A percentile compares a stretch with the other conserved stretches of the same genome.
These are phyloP conservation scores for Phytophthora colocasiae DNA, from an alignment of 352 stramenopile genomes.

Conservation along the genomic window DNA sequence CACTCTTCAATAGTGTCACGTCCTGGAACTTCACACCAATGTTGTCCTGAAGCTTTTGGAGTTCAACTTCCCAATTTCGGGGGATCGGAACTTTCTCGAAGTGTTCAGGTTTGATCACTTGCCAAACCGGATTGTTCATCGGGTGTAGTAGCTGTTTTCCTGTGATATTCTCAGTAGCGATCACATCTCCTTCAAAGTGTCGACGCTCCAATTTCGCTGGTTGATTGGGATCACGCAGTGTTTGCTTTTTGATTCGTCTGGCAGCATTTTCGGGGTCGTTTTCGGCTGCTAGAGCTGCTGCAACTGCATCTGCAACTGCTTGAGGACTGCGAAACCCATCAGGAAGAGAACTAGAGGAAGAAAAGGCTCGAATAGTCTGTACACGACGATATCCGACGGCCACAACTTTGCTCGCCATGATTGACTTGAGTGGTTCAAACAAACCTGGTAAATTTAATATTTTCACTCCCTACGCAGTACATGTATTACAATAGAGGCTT, in stretches of 20 bases:
- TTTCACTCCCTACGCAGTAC: no score
- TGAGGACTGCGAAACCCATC: constrained; percentile 42
- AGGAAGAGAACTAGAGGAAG: constrained; percentile 31
- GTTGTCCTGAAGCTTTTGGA: constrained; percentile 60
- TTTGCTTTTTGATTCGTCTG: constrained; percentile 14
- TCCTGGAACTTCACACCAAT: constrained; percentile 74
- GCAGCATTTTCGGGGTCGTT: constrained; percentile 5
- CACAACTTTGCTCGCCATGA: constrained; percentile 17
- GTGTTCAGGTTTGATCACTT: constrained; percentile 58
- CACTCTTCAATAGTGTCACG: constrained; percentile 63
- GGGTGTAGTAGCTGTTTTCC: constrained; percentile 43
- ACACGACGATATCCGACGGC: constrained; percentile 13
- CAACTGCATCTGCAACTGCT: constrained; percentile 42
- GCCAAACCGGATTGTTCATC: constrained; percentile 48
- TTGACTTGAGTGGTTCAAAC: constrained; percentile 2
- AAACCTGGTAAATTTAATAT: constrained; percentile 11
- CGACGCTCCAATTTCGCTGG: constrained; percentile 23
- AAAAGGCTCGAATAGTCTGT: constrained; percentile 14
- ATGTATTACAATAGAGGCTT: no score
- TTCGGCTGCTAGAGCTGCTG: constrained; percentile 33
- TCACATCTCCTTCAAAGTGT: constrained; percentile 41
- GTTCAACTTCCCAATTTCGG: constrained; percentile 50
- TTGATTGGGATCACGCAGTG: constrained; percentile 20
- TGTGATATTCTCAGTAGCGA: constrained; percentile 36
- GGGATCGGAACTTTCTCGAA: constrained; percentile 60